Evolutionary conservation across 306 rosid species (phyloP).

Genomic region (Coriaria nepalensis): DNA sequence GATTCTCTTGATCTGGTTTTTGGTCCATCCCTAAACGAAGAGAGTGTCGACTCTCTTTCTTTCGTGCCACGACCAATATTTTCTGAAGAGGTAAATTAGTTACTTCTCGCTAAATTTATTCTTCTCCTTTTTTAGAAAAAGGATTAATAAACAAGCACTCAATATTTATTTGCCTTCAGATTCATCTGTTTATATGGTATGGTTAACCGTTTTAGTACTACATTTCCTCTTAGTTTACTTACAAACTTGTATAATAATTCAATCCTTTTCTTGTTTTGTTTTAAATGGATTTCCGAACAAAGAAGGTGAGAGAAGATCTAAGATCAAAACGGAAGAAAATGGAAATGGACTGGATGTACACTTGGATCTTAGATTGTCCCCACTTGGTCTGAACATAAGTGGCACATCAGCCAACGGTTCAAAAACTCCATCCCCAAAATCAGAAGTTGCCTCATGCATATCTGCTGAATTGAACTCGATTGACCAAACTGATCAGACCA

Average conservation of each 20-base stretch:
- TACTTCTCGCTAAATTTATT: not conserved
- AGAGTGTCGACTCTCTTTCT: not conserved
- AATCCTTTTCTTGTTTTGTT: slow-evolving; percentile 2
- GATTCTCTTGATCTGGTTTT: slow-evolving; percentile 1
- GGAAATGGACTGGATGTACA: not conserved
- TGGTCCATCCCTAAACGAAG: not conserved
- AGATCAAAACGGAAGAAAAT: not conserved
- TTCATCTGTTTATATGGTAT: too few species aligned
- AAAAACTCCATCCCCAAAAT: slow-evolving; percentile 12
- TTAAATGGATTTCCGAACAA: not conserved
- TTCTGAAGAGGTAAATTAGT: slow-evolving; percentile 6
- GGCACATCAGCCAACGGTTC: not conserved
- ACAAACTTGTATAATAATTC: not conserved
- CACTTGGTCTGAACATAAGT: slow-evolving; percentile 7
- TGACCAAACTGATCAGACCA: not conserved
- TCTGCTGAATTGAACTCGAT: slow-evolving; percentile 7
- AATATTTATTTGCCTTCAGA: too few species aligned
- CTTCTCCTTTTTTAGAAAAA: not conserved
- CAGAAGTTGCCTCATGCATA: slow-evolving; percentile 11
- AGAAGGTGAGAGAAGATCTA: slow-evolving; percentile 7
- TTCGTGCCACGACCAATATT: not conserved
- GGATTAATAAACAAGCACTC: too few species aligned
- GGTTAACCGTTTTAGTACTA: too few species aligned
- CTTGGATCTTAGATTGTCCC: slow-evolving; percentile 15
- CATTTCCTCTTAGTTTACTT: not conserved